Evolutionary conservation across 306 rosid genomes (phyloP), one percentile per base, ranked within the genome.

Genomic region (Abrus precatorius): DNA sequence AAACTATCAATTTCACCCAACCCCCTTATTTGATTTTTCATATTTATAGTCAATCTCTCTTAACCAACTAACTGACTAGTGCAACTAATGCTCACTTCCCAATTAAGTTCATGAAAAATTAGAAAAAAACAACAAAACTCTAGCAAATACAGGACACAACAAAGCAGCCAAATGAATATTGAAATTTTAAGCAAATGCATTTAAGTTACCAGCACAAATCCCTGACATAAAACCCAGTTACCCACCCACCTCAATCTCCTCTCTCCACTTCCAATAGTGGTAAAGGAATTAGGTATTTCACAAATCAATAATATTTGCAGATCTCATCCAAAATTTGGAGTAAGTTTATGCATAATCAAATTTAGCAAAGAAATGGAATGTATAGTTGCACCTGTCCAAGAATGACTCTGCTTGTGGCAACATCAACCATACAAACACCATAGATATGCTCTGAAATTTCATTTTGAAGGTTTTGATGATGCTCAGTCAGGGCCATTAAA

Each of bases 361-460:
- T 55, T 63, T 80, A n/a, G 53, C 65, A 72, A 36, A 50, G 69
- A 83, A 59, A 2, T 27, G 71, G 66, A 84, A 53, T 36, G 69
- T 34, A 49, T 45, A 78, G 74, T 20, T 77, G 28, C 83, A 93
- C 99, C 99, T 95, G 97, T 74, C 99, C 99, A 68, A 93, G 89
- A 87, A 95, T 82, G 78, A 95, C 80, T 82, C 88, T 88, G 87
- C 93, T 86, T 72, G 98, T 88, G 71, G 98, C 80, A 87, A 84
- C 91, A 81, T 95, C 99, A 72, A 95, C 90, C 33, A 86, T 70
- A 83, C 98, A 95, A 55, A 95, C 92, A 38, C 99, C 99, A 53
- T 93, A 95, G 72, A 77, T 34, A 69, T 73, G 87, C 76, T 87
- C 89, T 3, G 76, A 81, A 63, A 47, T 83, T 82, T 91, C 90